Evolutionary conservation across 306 rosid species (phyloP).

Genomic region (Acacia acuminata): DNA sequence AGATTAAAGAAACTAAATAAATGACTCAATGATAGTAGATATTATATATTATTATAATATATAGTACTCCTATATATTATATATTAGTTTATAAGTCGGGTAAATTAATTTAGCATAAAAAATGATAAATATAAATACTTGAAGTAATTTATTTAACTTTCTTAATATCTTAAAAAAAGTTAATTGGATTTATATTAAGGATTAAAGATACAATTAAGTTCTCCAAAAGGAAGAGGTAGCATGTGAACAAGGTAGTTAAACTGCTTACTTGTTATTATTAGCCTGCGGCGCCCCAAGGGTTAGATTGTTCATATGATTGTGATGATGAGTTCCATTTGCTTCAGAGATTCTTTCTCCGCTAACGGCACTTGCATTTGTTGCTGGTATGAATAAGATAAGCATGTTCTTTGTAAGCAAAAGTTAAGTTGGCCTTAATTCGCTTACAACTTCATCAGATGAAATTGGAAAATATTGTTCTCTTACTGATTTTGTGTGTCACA

Average conservation of each 20-base stretch:
- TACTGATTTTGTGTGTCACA: conserved; percentile 68
- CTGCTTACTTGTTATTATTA: conserved; percentile 75
- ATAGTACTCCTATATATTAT: too few relatives aligned
- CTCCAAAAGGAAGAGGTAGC: conserved; percentile 16
- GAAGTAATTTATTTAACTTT: too few relatives aligned
- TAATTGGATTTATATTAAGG: too few relatives aligned
- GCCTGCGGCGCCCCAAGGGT: conserved; percentile 68
- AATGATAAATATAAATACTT: too few relatives aligned
- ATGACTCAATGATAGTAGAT: too few relatives aligned
- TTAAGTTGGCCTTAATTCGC: conserved; percentile 20
- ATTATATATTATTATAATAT: too few relatives aligned
- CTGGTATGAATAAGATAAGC: conserved; percentile 24
- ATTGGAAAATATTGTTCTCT: conserved; percentile 28
- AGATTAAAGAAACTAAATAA: too few relatives aligned
- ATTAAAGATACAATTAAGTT: neutral
- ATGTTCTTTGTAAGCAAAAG: conserved; percentile 6
- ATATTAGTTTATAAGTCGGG: too few relatives aligned
- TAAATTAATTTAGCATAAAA: too few relatives aligned
- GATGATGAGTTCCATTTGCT: conserved; percentile 56
- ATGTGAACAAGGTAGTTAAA: neutral
- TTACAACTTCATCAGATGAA: conserved; percentile 4
- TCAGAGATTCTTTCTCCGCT: conserved; percentile 68
- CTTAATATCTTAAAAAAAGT: too few relatives aligned
- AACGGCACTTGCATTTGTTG: conserved; percentile 40
- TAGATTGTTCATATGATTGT: conserved; percentile 62